These are phyloP conservation scores for Diaporthe vexans DNA, from an alignment of 2,329 filamentous ascomycete genomes.

Conservation along the genomic window DNA sequence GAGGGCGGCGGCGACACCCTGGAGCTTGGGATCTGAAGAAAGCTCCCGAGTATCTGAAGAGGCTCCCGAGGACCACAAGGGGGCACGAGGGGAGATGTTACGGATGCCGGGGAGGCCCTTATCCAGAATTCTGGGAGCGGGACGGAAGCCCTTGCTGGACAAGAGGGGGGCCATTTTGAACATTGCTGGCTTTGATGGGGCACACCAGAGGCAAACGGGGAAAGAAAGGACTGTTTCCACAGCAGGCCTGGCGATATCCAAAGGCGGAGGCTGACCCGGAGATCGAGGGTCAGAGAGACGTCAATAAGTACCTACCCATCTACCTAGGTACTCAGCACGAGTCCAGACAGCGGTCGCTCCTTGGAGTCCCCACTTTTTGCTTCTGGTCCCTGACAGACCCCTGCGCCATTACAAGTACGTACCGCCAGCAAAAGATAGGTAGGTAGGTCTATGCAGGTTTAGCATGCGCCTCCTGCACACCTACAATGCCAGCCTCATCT, in stretches of 20 bases:
- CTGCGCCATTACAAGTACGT: not conserved
- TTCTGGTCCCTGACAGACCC: constrained; percentile 15
- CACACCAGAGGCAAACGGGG: not conserved
- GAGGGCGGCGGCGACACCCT: constrained; percentile 13
- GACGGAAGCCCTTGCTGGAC: not conserved
- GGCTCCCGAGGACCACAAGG: too few relatives aligned
- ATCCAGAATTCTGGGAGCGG: not conserved
- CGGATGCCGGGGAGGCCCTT: not conserved
- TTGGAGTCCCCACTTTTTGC: constrained; percentile 18
- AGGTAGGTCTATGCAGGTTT: not conserved
- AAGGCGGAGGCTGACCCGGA: constrained; percentile 4
- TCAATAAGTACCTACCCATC: not conserved
- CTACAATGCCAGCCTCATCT: not conserved
- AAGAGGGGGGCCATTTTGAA: not conserved
- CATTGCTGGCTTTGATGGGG: not conserved
- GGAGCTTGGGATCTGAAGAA: not conserved
- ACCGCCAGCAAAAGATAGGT: not conserved
- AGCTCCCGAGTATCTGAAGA: not conserved
- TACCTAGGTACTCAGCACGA: too few relatives aligned
- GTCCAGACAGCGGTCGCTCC: constrained; percentile 7
- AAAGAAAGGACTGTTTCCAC: constrained; percentile 2
- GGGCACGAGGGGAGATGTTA: not conserved
- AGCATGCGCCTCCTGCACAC: not conserved
- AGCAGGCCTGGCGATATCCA: constrained; percentile 31
- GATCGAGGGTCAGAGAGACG: constrained; percentile 27